Evolutionary conservation across 805 yeast genomes (phyloP).

Genomic region (Metschnikowia cerradonensis): DNA sequence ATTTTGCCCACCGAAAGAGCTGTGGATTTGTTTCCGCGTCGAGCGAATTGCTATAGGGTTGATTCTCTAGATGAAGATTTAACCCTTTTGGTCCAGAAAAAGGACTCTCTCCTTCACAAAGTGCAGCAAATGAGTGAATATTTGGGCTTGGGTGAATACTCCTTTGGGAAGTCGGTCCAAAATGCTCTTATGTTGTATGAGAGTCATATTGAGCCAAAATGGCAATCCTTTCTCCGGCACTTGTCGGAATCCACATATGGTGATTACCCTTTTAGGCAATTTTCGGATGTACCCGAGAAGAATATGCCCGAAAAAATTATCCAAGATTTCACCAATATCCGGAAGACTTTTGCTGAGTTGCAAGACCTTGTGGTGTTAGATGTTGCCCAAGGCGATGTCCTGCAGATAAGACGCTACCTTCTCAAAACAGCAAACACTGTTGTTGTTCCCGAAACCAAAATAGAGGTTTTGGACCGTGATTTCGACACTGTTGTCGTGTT

Average conservation of each 20-base stretch:
- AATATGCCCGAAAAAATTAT: not conserved
- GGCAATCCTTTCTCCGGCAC: slow-evolving; percentile 14
- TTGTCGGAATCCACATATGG: slow-evolving; percentile 1
- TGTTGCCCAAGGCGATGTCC: not conserved
- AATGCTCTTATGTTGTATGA: slow-evolving; percentile 20
- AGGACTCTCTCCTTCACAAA: slow-evolving; percentile 8
- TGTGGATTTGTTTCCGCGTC: slow-evolving; percentile 7
- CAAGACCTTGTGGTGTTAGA: slow-evolving; percentile 10
- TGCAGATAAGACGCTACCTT: slow-evolving; percentile 4
- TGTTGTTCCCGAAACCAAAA: slow-evolving; percentile 3
- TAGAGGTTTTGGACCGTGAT: not conserved
- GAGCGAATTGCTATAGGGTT: slow-evolving; percentile 1
- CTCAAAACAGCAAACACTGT: not conserved
- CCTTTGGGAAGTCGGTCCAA: slow-evolving; percentile 14
- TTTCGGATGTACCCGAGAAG: not conserved
- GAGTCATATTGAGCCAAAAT: slow-evolving; percentile 17
- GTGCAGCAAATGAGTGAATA: slow-evolving; percentile 14
- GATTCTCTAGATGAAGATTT: slow-evolving; percentile 4
- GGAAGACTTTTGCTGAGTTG: slow-evolving; percentile 9
- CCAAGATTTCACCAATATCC: slow-evolving; percentile 7
- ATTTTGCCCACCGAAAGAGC: slow-evolving; percentile 13
- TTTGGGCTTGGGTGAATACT: slow-evolving; percentile 15
- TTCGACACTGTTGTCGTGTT: slow-evolving; percentile 8
- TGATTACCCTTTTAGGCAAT: slow-evolving; percentile 12
- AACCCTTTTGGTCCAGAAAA: slow-evolving; percentile 3